These are phyloP conservation scores for Arthrobotrys sphaeroides DNA, from an alignment of 2,329 filamentous ascomycete species.

Conservation along the genomic window DNA sequence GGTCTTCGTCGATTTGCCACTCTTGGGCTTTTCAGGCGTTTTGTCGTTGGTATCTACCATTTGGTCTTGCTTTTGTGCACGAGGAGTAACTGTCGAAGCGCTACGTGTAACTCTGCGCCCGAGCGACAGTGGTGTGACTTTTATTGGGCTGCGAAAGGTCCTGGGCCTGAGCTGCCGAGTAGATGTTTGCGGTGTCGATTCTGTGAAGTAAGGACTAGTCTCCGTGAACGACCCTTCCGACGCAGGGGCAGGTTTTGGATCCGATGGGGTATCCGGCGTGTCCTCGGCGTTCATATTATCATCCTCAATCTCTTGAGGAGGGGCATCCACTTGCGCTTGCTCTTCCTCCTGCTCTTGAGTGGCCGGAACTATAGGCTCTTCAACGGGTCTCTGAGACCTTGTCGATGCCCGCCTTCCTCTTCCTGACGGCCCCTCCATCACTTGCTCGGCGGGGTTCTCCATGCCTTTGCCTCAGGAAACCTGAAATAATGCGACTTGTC, in stretches of 20 bases:
- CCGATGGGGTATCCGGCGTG: neutral
- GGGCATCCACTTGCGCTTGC: neutral
- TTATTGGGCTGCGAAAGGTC: constrained; percentile 9
- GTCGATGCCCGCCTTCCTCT: constrained; percentile 7
- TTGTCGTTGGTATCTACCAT: neutral
- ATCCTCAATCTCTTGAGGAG: neutral
- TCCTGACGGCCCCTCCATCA: constrained; percentile 6
- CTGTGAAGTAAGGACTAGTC: constrained; percentile 32
- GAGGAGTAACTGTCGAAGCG: constrained; percentile 6
- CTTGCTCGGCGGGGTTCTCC: neutral
- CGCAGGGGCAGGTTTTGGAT: constrained; percentile 1
- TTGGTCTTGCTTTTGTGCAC: neutral
- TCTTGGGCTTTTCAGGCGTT: neutral
- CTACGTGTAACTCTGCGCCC: constrained; percentile 1
- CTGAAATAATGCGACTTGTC: neutral
- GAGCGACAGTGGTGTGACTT: neutral
- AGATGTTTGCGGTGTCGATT: constrained; percentile 1
- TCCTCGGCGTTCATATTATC: neutral
- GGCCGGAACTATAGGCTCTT: neutral
- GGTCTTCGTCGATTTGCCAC: neutral
- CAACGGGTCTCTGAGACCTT: neutral
- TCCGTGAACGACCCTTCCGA: constrained; percentile 23
- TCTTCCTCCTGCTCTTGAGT: no score
- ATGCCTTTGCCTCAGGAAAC: neutral
- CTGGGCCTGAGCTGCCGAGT: constrained; percentile 13